phyloP scores from a whole-genome alignment of 2,329 filamentous ascomycete genomes.

The Fusarium haematococcum region DNA sequence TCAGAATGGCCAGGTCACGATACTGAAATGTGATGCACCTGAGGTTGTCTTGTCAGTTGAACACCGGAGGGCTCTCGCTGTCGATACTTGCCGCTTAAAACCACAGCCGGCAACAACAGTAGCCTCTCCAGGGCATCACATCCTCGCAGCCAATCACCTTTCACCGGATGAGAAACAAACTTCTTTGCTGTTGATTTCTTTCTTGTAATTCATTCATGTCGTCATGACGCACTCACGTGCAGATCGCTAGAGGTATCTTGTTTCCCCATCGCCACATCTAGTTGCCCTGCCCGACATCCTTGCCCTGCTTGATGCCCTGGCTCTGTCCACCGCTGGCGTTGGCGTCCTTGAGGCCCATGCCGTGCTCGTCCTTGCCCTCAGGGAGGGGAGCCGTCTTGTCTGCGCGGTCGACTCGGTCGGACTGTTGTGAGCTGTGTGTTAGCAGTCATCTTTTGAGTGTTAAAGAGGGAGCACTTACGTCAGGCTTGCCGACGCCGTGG shows the following conservation, averaged over 20 bases:
- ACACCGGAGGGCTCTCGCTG: neutral
- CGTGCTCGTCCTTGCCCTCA: conserved; percentile 57
- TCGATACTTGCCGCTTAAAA: neutral
- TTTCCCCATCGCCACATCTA: neutral
- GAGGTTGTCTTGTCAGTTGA: neutral
- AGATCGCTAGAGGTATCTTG: conserved; percentile 31
- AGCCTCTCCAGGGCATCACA: neutral
- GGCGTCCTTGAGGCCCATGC: conserved; percentile 53
- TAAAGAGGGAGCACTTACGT: conserved; percentile 47
- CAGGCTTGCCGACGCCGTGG: conserved; percentile 56
- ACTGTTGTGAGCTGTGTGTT: conserved; percentile 28
- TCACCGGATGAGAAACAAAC: neutral
- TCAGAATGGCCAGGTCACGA: neutral
- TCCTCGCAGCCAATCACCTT: neutral
- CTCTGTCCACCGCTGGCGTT: conserved; percentile 59
- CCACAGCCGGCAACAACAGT: neutral
- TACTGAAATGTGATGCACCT: neutral
- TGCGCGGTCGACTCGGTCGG: conserved; percentile 56
- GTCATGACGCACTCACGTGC: conserved; percentile 24
- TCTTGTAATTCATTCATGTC: conserved; percentile 33
- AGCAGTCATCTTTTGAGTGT: neutral
- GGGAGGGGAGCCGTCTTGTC: conserved; percentile 63
- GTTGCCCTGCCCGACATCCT: conserved; percentile 56
- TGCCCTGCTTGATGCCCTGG: conserved; percentile 55
- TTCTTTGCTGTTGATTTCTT: conserved; percentile 15